These are phyloP conservation scores for Trametes hirsuta DNA, from an alignment of 1,284 basidiomycete species.

Conservation along the genomic window DNA sequence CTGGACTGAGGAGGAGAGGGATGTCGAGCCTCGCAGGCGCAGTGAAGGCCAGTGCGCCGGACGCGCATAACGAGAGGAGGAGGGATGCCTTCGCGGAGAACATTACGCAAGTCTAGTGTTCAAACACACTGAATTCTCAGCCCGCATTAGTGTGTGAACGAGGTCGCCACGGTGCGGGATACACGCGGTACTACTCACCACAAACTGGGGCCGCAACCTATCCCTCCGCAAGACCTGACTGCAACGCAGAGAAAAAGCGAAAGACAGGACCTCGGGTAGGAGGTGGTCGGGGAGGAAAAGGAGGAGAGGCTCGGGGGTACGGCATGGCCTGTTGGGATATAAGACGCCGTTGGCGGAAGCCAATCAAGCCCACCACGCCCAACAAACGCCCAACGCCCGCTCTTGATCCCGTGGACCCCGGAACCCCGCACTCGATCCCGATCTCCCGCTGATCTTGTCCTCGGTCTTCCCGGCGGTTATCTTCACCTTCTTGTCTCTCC, in stretches of 20 bases:
- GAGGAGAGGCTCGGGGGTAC: conserved; percentile 6
- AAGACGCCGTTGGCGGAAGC: conserved; percentile 14
- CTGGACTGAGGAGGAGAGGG: conserved; percentile 25
- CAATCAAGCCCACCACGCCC: conserved; percentile 10
- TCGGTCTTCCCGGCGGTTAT: background rate
- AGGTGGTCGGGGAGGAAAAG: conserved; percentile 8
- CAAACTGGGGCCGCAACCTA: too few relatives aligned
- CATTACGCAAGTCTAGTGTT: conserved; percentile 21
- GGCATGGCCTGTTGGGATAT: conserved; percentile 14
- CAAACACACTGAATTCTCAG: background rate
- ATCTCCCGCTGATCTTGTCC: background rate
- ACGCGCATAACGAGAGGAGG: conserved; percentile 18
- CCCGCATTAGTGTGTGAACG: background rate
- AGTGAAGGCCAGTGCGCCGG: conserved; percentile 14
- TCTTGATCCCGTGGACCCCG: conserved; percentile 5
- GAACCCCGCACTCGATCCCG: background rate
- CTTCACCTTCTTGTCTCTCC: background rate
- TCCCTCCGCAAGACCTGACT: background rate
- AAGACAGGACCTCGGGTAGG: background rate
- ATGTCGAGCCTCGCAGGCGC: conserved; percentile 17
- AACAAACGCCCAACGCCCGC: conserved; percentile 3
- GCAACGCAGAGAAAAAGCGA: background rate
- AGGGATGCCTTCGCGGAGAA: conserved; percentile 12
- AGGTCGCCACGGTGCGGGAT: too few relatives aligned
- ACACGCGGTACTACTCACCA: too few relatives aligned